Evolutionary conservation across 2,329 filamentous ascomycete genomes (phyloP), one percentile per base, ranked within the genome.

Genomic region (Chaetomium sp.): DNA sequence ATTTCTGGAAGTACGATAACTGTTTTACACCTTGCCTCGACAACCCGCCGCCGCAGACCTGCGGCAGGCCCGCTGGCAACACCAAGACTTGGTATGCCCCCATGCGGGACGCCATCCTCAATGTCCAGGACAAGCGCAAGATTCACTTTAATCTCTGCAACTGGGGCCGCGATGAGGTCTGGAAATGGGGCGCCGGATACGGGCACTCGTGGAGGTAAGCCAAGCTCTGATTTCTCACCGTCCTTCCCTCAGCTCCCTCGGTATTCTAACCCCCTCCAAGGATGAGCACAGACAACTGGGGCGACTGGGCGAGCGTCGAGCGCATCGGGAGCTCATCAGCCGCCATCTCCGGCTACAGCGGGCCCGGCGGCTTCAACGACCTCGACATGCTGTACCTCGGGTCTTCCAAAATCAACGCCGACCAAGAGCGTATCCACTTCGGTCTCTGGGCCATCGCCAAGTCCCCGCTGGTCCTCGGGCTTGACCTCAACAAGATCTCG

Each of bases 361-460:
- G 47, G 0, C 72, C 72, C 2, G 71, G 71, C 7, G 71, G 71
- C n/a, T 74, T 73, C 65, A 74, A 74, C 63, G 71, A 73, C 55
- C 68, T 74, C 21, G 72, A 74, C 57, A 74, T 74, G 72, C 62
- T 74, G 47, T 68, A 71, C 65, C 49, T 67, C 63, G 67, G 64
- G 1, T 66, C 65, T 1, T 45, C 66, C 25, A 68, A 65, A 47
- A 54, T 69, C 42, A 65, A 61, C 23, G 38, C 42, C 2, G 63
- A 64, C 57, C 59, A 73, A 55, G 70, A 71, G 54, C 65, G 68
- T 13, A 62, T 70, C n/a, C 71, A 74, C 58, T 72, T 74, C 60
- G 72, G 69, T 2, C 68, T 74, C 12, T 74, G 72, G 72, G 72
- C 71, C 49, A 73, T 74, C 53, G 58, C 65, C 58, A 74, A 74